Base-by-base conservation (phyloP, 257 asterid species). In the Ilex asprella region DNA sequence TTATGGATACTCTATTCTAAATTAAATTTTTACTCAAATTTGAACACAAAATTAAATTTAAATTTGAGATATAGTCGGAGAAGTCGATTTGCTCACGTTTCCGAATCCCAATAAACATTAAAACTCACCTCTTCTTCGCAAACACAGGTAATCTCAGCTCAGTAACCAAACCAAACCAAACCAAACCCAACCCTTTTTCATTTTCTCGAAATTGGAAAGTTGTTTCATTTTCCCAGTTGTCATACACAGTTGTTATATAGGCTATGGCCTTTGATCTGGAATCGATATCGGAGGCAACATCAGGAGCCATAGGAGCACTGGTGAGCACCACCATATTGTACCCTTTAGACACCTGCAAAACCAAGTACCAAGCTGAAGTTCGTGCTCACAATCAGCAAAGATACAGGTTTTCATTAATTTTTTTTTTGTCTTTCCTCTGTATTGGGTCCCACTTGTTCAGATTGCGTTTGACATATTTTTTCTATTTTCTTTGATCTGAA, bases 341-440 rank as follows among this genome's bases (percentile, higher is more conserved):
- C 68, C 98, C 98, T 27, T 79, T 91, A 12, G 98, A 91, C 53
- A 91, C 98, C 66, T 88, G 96, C 83, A 91, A 91, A 77, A 81
- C 87, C n/a, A 91, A 88, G 73, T 91, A 82, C 57, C 98, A 91
- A 80, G 96, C 98, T 70, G 98, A 91, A 56, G 82, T 86, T 76
- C 88, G 83, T 67, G 75, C 80, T 73, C 96, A 76, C 27, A 81
- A 78, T 69, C 85, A 72, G 47, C 83, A 76, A 61, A 91, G 72
- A 81, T 91, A 91, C 81, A 86, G 96, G 96, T 91, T 46, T 30
- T 14, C 0, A 21, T 21, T 21, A 21, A 21, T 39, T 30, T 41
- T 52, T 52, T 62, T 56, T 32, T 7, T 39, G 16, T 16, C 35
- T 59, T 49, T 39, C 14, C 27, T 58, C 39, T 39, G 16, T 29